Evolutionary conservation across 768 basidiomycete genomes (phyloP), one percentile per base, ranked within the genome.

Genomic region (Crepidotus variabilis): DNA sequence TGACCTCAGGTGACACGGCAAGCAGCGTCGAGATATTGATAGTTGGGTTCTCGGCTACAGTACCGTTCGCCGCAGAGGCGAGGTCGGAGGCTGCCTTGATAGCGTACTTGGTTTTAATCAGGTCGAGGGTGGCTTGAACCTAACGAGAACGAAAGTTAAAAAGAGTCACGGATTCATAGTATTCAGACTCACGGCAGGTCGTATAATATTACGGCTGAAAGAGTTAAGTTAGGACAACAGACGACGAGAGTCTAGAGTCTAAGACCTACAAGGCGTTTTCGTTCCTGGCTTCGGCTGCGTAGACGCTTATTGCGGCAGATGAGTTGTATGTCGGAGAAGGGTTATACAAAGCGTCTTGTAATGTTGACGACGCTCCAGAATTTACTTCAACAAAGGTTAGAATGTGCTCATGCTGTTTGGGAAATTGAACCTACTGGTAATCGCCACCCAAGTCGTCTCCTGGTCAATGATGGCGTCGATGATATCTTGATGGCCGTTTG

Each of bases 251-350:
- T 16, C 35, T 1, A 23, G 7, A 24, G 5, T 24, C 24, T 6
- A 18, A n/a, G 7, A 64, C 82, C 64, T 63, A 87, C 86, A 75
- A 86, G 3, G 77, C 78, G 54, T 81, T 83, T 59, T 86, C 85
- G 50, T 81, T 86, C 20, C 86, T 71, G n/a, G 80, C 86, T 55
- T 79, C 76, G 0, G 70, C 73, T 0, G 65, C 71, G 53, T 76
- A 81, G 20, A 75, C 77, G 0, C 78, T 83, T 2, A 87, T 69
- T 1, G 82, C 83, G 2, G 61, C 59, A 0, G 78, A 71, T 0
- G 78, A 76, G 56, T 84, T 71, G 54, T 85, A 86, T 0, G 71
- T 55, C 1, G 69, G 56, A 55, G 84, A 69, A 0, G 72, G 72
- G 5, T 67, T 58, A 3, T 67, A 63, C 16, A 82, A 69, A 32